Percentiles rank a stretch among this genome's conserved stretches.
Evolutionary conservation across 352 stramenopile genomes (phyloP).

Genomic region (Phytophthora syringae): DNA sequence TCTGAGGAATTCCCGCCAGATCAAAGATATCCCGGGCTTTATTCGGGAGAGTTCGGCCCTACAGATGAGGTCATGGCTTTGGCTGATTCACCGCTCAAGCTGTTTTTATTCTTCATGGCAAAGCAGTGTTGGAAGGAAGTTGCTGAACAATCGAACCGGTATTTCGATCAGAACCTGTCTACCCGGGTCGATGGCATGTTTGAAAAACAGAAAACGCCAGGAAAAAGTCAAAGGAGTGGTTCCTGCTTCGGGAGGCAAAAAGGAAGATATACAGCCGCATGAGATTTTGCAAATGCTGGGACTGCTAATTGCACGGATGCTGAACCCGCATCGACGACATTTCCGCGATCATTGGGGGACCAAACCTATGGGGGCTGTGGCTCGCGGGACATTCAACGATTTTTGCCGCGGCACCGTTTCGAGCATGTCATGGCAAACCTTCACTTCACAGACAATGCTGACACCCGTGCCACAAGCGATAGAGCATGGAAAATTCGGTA

Average conservation of each 20-base stretch:
- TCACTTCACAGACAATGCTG: slow-evolving; percentile 21
- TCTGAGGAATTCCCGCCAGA: neutral
- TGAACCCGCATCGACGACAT: neutral
- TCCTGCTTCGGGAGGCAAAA: slow-evolving; percentile 4
- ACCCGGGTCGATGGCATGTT: slow-evolving; percentile 2
- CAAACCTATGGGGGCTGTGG: neutral
- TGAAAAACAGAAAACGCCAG: slow-evolving; percentile 2
- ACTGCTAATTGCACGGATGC: slow-evolving; percentile 8
- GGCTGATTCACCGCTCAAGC: slow-evolving; percentile 5
- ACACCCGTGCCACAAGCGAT: neutral
- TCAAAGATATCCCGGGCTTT: neutral
- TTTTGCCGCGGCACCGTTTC: slow-evolving; percentile 17
- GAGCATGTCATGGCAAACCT: slow-evolving; percentile 13
- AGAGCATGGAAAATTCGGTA: slow-evolving; percentile 11
- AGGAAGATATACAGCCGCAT: slow-evolving; percentile 1
- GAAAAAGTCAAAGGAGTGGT: slow-evolving; percentile 2
- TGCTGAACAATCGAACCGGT: neutral
- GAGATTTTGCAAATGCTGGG: slow-evolving; percentile 5
- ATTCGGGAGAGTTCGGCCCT: neutral
- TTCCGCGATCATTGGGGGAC: slow-evolving; percentile 12
- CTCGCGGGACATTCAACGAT: slow-evolving; percentile 13
- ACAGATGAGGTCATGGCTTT: neutral
- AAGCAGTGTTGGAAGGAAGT: neutral
- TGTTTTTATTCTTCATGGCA: slow-evolving; percentile 18
- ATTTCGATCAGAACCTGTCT: slow-evolving; percentile 2